Evolutionary conservation across 306 rosid species (phyloP).

Genomic region (Prunus mongolica): DNA sequence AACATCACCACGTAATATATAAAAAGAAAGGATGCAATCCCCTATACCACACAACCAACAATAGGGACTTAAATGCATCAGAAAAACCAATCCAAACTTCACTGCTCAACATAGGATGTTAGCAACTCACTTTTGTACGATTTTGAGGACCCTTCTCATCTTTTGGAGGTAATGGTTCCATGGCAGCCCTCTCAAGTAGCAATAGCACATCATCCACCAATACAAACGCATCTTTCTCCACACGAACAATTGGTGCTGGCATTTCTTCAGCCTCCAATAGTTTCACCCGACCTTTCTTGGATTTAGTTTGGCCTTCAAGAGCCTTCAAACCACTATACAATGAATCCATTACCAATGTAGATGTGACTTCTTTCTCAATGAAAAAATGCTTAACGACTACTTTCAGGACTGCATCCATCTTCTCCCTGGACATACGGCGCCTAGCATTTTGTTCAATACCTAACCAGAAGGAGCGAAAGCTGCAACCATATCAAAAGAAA

Average conservation of each 20-base stretch:
- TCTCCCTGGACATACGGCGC: conserved; percentile 90
- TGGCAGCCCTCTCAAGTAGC: conserved; percentile 90
- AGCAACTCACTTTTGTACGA: conserved; percentile 79
- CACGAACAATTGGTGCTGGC: conserved; percentile 87
- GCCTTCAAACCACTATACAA: conserved; percentile 96
- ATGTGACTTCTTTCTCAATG: conserved; percentile 96
- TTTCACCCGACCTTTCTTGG: conserved; percentile 58
- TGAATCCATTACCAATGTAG: conserved; percentile 98
- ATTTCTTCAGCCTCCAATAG: conserved; percentile 72
- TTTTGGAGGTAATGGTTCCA: conserved; percentile 97
- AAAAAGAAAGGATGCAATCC: neutral
- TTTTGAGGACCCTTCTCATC: conserved; percentile 99
- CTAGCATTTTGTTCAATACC: conserved; percentile 85
- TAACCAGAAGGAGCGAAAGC: conserved; percentile 90
- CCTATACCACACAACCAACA: neutral
- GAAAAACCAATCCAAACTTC: neutral
- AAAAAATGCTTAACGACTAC: conserved; percentile 90
- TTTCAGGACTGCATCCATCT: conserved; percentile 80
- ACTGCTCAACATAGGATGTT: conserved; percentile 4
- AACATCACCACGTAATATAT: neutral
- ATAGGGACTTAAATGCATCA: neutral
- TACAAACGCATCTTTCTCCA: conserved; percentile 84
- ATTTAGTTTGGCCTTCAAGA: conserved; percentile 80
- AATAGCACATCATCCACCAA: conserved; percentile 84
- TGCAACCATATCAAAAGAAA: conserved; percentile 33